Evolutionary conservation across 257 asterid species (phyloP).

Genomic region (Eustoma russellianum): DNA sequence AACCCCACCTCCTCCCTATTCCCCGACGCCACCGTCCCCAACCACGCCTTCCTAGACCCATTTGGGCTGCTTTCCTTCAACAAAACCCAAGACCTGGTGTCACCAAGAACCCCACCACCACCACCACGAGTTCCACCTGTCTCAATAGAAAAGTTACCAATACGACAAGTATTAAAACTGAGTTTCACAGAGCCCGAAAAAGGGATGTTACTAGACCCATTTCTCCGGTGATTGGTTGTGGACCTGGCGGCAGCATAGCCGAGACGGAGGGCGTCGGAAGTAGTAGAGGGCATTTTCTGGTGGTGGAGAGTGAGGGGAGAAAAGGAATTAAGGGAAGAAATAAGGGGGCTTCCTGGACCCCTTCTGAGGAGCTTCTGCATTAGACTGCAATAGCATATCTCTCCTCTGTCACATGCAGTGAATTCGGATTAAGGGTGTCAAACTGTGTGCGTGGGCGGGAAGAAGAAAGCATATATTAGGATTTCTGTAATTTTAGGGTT

Average conservation of each 20-base stretch:
- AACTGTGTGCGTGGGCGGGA: too few relatives aligned
- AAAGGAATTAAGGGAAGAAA: conserved; percentile 16
- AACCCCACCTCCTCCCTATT: conserved; percentile 14
- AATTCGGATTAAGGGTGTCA: too few relatives aligned
- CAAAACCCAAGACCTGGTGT: conserved; percentile 50
- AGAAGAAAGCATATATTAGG: too few relatives aligned
- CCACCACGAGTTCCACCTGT: background rate
- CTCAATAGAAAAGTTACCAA: conserved; percentile 30
- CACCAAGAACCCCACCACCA: conserved; percentile 6
- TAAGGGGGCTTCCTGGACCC: conserved; percentile 18
- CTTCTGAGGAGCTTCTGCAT: conserved; percentile 39
- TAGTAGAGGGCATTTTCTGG: conserved; percentile 17
- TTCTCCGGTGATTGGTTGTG: background rate
- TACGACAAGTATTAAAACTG: conserved; percentile 17
- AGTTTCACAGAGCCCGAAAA: conserved; percentile 7
- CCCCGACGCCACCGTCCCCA: conserved; percentile 21
- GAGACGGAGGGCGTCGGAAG: too few relatives aligned
- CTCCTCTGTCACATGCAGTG: background rate
- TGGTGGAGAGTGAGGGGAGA: background rate
- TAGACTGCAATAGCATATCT: conserved; percentile 31
- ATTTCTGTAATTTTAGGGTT: too few relatives aligned
- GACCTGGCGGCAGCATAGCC: conserved; percentile 4
- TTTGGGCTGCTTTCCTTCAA: conserved; percentile 19
- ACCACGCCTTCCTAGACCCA: conserved; percentile 34
- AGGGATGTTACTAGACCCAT: background rate